Base-by-base conservation (phyloP, 345 rosid species). In the Hevea brasiliensis region DNA sequence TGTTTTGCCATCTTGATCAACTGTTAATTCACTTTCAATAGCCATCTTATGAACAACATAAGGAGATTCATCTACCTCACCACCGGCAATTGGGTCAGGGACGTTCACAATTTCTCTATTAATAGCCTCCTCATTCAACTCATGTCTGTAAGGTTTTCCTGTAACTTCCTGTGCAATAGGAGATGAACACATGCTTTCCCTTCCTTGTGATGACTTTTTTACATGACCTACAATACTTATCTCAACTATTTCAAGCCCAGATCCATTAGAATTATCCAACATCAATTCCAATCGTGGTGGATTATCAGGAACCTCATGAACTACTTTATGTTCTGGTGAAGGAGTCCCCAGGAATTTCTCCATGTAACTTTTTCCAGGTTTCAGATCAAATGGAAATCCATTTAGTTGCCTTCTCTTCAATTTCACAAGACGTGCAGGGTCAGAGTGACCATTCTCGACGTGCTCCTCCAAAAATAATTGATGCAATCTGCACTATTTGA, bases 391-490 rank as follows among this genome's bases (percentile, higher is more conserved):
- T 55, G 86, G 84, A 76, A 85, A 91, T 69, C 82, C 90, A 72
- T 91, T 89, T 24, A 90, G 82, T 74, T 88, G 93, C 85, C 98
- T 92, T 85, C 88, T 86, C 85, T 93, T 96, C 82, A 93, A 82
- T 84, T 91, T 96, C 86, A 96, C 94, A 80, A 79, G 81, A 59
- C 96, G 89, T 15, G 91, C 83, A 78, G 99, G 93, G 67, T 93
- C 89, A 71, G 80, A 80, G 81, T 80, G 82, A 79, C 71, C 88
- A 87, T 86, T 83, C 84, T 84, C 94, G 76, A 87, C 76, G 65
- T 80, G 87, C 87, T 96, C 99, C 84, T 91, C 94, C 87, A 90
- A 71, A 81, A 96, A 89, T 76, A 93, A 83, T 76, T 96, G 93
- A 84, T 87, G 97, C 88, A 96, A 78, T 84, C 99, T 95, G 96